phyloP scores from a whole-genome alignment of 2,329 filamentous ascomycete species.

The Cephalotrichum gorgonifer region DNA sequence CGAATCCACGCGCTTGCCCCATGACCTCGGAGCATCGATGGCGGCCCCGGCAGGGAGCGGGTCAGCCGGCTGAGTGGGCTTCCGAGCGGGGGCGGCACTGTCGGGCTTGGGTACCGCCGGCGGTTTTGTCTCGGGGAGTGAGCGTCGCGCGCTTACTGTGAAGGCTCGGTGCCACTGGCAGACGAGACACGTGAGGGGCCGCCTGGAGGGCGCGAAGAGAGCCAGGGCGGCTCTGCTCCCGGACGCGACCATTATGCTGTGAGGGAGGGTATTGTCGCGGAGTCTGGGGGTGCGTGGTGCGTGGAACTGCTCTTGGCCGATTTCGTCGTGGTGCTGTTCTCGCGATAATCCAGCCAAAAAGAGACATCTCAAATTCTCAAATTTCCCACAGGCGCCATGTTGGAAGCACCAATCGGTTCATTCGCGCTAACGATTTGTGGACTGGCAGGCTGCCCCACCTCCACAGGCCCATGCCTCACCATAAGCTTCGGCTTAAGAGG shows the following conservation, averaged over 20 bases:
- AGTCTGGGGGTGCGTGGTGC: not conserved
- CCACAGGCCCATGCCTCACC: too few species aligned
- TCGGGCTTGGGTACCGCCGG: not conserved
- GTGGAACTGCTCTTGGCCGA: not conserved
- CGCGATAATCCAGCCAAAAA: not conserved
- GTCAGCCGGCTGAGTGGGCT: conserved; percentile 5
- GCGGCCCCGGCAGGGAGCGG: conserved; percentile 29
- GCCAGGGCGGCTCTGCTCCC: conserved; percentile 1
- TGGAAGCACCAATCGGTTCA: not conserved
- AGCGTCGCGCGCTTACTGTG: conserved; percentile 28
- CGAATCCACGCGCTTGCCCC: conserved; percentile 41
- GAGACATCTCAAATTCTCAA: not conserved
- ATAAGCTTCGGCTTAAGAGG: not conserved
- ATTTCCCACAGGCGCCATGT: not conserved
- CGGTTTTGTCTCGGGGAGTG: conserved; percentile 7
- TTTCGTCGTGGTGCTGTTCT: not conserved
- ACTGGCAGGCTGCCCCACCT: too few species aligned
- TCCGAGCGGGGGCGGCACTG: conserved; percentile 8
- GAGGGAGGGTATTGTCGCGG: not conserved
- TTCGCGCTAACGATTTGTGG: not conserved
- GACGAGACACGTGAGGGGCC: conserved; percentile 28
- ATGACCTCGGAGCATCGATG: conserved; percentile 48
- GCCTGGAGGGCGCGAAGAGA: conserved; percentile 5
- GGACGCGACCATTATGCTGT: not conserved
- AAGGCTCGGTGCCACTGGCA: conserved; percentile 43